These are phyloP conservation scores for Thinopyrum obtusiflorum DNA, from an alignment of 202 grass and related monocot genomes.

Conservation along the genomic window DNA sequence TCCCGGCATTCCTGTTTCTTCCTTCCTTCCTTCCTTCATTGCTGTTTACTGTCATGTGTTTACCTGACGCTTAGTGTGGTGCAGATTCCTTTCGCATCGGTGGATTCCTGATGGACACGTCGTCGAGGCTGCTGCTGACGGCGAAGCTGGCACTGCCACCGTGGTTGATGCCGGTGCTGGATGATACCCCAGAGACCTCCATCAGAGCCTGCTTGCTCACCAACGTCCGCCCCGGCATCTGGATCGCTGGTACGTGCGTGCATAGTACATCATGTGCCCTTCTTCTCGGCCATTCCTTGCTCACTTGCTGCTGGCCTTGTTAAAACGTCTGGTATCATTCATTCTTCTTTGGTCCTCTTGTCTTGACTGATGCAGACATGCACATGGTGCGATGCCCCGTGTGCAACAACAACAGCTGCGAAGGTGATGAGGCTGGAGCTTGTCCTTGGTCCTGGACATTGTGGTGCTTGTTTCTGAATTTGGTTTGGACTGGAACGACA, in stretches of 20 bases:
- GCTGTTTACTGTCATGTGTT: neutral
- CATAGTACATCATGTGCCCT: neutral
- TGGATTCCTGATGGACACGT: slow-evolving; percentile 62
- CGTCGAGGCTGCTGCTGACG: slow-evolving; percentile 55
- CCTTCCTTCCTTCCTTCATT: neutral
- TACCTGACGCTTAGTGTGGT: neutral
- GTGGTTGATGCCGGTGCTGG: slow-evolving; percentile 30
- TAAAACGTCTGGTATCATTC: neutral
- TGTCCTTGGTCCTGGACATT: neutral
- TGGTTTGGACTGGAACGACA: slow-evolving; percentile 3
- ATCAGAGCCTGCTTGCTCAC: slow-evolving; percentile 54
- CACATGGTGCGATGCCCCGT: slow-evolving; percentile 66
- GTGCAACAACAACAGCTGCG: slow-evolving; percentile 58
- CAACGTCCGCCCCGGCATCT: slow-evolving; percentile 66
- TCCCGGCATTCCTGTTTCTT: neutral
- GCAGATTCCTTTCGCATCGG: slow-evolving; percentile 74
- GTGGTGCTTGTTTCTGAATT: slow-evolving; percentile 12
- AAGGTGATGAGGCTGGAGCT: slow-evolving; percentile 41
- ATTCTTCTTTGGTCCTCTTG: neutral
- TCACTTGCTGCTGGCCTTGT: neutral
- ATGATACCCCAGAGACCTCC: neutral
- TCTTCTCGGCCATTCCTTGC: neutral
- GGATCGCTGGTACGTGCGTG: slow-evolving; percentile 67
- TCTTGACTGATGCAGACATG: slow-evolving; percentile 57
- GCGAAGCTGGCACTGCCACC: slow-evolving; percentile 52